Percentiles rank a stretch among this genome's conserved stretches.
phyloP scores from a whole-genome alignment of 2,329 filamentous ascomycete species.

The Scedosporium minutisporum region DNA sequence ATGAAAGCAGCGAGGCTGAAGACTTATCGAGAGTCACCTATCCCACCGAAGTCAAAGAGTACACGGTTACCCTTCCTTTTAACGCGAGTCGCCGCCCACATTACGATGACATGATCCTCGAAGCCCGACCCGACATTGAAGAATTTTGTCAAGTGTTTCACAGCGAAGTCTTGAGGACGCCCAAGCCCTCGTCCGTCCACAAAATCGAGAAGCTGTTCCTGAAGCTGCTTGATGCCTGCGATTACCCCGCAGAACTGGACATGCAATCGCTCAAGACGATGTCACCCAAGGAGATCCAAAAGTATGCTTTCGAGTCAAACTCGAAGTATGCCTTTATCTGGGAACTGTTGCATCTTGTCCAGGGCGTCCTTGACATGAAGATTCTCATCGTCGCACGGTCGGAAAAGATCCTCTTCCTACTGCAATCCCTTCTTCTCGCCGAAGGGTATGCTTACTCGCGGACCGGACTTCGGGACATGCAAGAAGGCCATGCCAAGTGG shows the following conservation, averaged over 20 bases:
- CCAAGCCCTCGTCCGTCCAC: slow-evolving; percentile 27
- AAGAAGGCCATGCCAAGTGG: slow-evolving; percentile 20
- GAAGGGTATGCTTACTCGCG: slow-evolving; percentile 26
- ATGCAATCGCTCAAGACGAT: slow-evolving; percentile 30
- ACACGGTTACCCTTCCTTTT: slow-evolving; percentile 47
- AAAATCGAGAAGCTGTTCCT: slow-evolving; percentile 43
- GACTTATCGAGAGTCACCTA: slow-evolving; percentile 14
- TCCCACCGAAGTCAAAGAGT: slow-evolving; percentile 28
- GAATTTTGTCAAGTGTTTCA: slow-evolving; percentile 35
- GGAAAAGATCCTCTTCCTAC: slow-evolving; percentile 38
- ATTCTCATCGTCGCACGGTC: slow-evolving; percentile 45
- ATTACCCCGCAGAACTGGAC: slow-evolving; percentile 43
- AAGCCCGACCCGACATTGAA: slow-evolving; percentile 32
- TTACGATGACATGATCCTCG: slow-evolving; percentile 40
- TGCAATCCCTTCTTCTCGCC: slow-evolving; percentile 37
- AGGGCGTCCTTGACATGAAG: slow-evolving; percentile 28
- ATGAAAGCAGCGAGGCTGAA: slow-evolving; percentile 11
- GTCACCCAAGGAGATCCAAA: slow-evolving; percentile 33
- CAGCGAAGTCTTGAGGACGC: slow-evolving; percentile 25
- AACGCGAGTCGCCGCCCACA: slow-evolving; percentile 40
- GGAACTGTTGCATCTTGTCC: slow-evolving; percentile 39
- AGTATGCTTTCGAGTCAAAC: slow-evolving; percentile 46
- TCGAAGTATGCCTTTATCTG: slow-evolving; percentile 51
- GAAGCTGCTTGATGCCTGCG: slow-evolving; percentile 43
- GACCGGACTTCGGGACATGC: slow-evolving; percentile 18